Base-by-base conservation (phyloP, 2,329 filamentous ascomycete species). In the Drechmeria coniospora region DNA sequence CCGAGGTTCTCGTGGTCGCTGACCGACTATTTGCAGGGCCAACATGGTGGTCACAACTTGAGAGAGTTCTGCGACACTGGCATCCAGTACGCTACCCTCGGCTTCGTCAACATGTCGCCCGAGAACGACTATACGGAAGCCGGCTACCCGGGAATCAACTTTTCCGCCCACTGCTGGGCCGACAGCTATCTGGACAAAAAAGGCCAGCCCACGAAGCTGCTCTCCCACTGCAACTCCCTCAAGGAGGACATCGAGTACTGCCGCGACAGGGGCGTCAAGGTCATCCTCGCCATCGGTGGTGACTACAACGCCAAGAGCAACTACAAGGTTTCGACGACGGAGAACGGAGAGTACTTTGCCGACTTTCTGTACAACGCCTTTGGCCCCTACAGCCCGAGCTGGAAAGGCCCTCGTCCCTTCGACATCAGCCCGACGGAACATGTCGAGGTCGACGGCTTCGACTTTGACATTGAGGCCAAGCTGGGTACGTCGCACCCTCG, bases 401-500 rank as follows among this genome's bases (percentile, higher is more conserved):
- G 44, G 39, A 32, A 31, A 3, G 44, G 51, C 2, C 50, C 56
- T 22, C 51, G 56, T 25, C 57, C 56, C 4, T 57, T 61, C 23
- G 57, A 57, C 27, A 24, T 31, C 27, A 41, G 33, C 23, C 26
- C 29, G 5, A 40, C 36, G 9, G 33, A 42, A n/a, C 42, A 43
- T 33, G 41, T 35, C 22, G 30, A 40, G 8, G 40, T 60, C 25
- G 54, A 61, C 31, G 57, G 57, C 21, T 61, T 57, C 31, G 54
- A 59, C 32, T 51, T 61, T 35, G 56, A 60, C 28, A 45, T 61
- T 8, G 55, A 60, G 39, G 33, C 38, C n/a, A n/a, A n/a, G n/a
- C n/a, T n/a, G n/a, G n/a, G n/a, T n/a, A n/a, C n/a, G n/a, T n/a
- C n/a, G n/a, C n/a, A n/a, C n/a, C n/a, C n/a, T n/a, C n/a, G n/a